phyloP scores from a whole-genome alignment of 345 rosid genomes.

The Eucalyptus microcorys region DNA sequence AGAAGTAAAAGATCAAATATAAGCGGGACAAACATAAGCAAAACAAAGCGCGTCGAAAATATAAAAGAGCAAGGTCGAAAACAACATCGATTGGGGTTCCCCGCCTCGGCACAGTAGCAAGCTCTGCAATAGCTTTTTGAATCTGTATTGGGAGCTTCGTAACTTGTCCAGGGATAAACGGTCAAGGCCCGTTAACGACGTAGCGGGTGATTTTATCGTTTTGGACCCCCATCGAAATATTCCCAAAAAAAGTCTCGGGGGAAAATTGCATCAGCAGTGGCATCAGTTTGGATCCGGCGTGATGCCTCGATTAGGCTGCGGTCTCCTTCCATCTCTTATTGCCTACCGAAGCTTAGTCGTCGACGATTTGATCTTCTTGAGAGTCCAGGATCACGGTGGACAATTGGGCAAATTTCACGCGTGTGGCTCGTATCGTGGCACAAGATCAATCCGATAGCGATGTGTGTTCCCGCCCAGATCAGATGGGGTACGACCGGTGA shows the following conservation, averaged over 20 bases:
- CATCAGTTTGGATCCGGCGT: background rate
- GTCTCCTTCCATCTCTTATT: background rate
- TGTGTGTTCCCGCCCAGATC: background rate
- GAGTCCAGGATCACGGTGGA: background rate
- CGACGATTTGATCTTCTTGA: background rate
- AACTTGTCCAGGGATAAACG: background rate
- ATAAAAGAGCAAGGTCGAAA: background rate
- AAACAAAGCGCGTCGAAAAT: background rate
- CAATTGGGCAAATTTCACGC: background rate
- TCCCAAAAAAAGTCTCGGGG: background rate
- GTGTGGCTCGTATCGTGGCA: background rate
- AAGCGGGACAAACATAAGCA: background rate
- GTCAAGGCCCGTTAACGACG: background rate
- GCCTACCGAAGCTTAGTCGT: background rate
- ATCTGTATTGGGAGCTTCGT: background rate
- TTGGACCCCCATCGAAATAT: background rate
- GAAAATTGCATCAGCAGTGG: background rate
- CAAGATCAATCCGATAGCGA: background rate
- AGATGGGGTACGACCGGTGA: too few relatives aligned
- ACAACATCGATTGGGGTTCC: background rate
- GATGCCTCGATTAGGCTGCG: background rate
- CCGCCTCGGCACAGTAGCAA: background rate
- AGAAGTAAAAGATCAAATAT: background rate
- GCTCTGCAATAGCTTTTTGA: background rate
- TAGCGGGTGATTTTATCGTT: background rate